Conservation (phyloP, 1,284 basidiomycete genomes). For the Tylopilus sp. region DNA sequence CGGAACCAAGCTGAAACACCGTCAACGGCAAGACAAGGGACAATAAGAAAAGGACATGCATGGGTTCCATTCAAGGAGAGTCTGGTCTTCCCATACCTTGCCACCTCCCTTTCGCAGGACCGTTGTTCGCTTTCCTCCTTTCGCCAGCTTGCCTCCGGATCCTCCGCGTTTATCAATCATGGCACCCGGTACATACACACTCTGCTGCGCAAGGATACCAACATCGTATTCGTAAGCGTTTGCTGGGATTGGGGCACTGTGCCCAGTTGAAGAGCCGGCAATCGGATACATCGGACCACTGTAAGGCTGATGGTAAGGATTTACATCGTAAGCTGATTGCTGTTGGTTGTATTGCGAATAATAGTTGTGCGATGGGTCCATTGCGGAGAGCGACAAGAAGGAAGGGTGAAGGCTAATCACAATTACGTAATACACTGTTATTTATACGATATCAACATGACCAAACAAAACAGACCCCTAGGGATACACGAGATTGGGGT, state of each 20-base stretch:
- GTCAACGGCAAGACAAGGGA: background rate
- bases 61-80: conserved; percentile 96
- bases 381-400: conserved; percentile 5
- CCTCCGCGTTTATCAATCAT: conserved; percentile 84
- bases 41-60: conserved; percentile 50
- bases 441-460: conserved; percentile 31
- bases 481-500: conserved; percentile 5
- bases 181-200: conserved; percentile 83
- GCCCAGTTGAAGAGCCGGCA: conserved; percentile 60
- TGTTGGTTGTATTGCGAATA: conserved; percentile 47
- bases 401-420: background rate
- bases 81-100: conserved; percentile 97
- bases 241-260: conserved; percentile 77
- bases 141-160: conserved; percentile 77
- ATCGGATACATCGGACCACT: conserved; percentile 68
- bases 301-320: conserved; percentile 76
- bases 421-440: conserved; percentile 24
- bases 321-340: conserved; percentile 56
- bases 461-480: conserved; percentile 24
- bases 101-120: conserved; percentile 94
- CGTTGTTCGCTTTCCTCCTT: conserved; percentile 90
- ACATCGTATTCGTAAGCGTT: conserved; percentile 89
- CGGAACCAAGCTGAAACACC: conserved; percentile 83
- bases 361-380: conserved; percentile 32
- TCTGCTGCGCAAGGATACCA: conserved; percentile 81